Base-by-base conservation (phyloP, 176 grass and related monocot genomes). In the Rhynchospora breviuscula region DNA sequence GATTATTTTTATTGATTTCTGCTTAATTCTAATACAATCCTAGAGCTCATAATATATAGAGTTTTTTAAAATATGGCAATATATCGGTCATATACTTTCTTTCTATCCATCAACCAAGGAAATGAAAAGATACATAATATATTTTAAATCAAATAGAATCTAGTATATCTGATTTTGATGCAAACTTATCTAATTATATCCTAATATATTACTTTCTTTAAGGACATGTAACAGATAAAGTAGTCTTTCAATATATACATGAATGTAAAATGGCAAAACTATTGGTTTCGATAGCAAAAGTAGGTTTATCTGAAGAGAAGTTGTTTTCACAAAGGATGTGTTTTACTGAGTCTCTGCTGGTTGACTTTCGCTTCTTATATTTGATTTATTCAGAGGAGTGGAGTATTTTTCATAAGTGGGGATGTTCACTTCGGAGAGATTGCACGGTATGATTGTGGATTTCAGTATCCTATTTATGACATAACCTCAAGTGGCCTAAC, bases 341-440 rank as follows among this genome's bases (percentile, higher is more conserved):
- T 73, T 23, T 23, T n/a, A 73, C 69, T 6, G 65, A 73, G 69
- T 51, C 31, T 45, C 12, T 22, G n/a, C 51, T 0, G 5, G 46
- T 14, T 75, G 46, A 51, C 4, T 29, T 1, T 8, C 26, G 11
- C 21, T 54, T 54, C 13, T 53, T 54, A 1, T 54, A 76, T 29
- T 54, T 76, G 22, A 31, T 54, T 13, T 53, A 23, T 1, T 5
- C 72, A 98, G 95, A 93, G 92, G 88, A 87, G 59, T 86, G 90
- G 95, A 85, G 87, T 94, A 80, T 79, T 95, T 78, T 98, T 98
- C 75, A 79, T 91, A 81, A 98, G 95, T 82, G 95, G 92, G 12
- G 95, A 98, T 91, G 86, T 98, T 84, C 95, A 98, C 78, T 98
- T 93, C 82, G 95, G 95, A 90, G 95, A 98, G 86, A 95, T 98